Conservation (phyloP, 2,329 filamentous ascomycete species). For the Aspergillus pseudoviridinutans region DNA sequence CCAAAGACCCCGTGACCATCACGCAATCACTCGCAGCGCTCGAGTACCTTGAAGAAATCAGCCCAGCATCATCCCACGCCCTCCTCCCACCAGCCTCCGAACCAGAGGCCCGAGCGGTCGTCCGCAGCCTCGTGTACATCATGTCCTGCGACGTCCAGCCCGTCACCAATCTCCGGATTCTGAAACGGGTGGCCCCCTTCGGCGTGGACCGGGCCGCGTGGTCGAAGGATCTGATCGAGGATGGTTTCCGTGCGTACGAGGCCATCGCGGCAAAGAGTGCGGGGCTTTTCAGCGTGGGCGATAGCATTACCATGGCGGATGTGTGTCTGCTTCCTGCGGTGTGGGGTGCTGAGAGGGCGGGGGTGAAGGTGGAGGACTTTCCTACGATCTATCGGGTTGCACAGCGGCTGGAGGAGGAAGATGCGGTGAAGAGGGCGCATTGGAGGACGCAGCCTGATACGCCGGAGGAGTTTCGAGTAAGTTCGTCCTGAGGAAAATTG, state of each 20-base stretch:
- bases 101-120: conserved; percentile 44
- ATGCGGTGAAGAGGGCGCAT: conserved; percentile 51
- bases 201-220: conserved; percentile 46
- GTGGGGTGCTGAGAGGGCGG: conserved; percentile 55
- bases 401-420: conserved; percentile 44
- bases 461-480: conserved; percentile 42
- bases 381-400: conserved; percentile 47
- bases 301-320: conserved; percentile 56
- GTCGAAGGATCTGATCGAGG: conserved; percentile 49
- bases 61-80: conserved; percentile 38
- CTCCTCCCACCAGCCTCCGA: conserved; percentile 47
- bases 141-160: conserved; percentile 58
- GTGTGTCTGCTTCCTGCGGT: conserved; percentile 55
- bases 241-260: conserved; percentile 58
- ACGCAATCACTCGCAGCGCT: conserved; percentile 58
- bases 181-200: conserved; percentile 46
- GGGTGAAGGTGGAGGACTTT: conserved; percentile 50
- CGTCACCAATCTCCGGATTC: conserved; percentile 54
- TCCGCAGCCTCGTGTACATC: conserved; percentile 53
- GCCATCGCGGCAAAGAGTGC: conserved; percentile 32
- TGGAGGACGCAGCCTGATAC: conserved; percentile 56
- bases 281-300: conserved; percentile 54
- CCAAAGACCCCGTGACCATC: conserved; percentile 35
- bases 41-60: conserved; percentile 58
- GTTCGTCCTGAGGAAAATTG: conserved; percentile 1